These are phyloP conservation scores for Chloridella minuta DNA, from an alignment of 352 stramenopile species.

Conservation along the genomic window DNA sequence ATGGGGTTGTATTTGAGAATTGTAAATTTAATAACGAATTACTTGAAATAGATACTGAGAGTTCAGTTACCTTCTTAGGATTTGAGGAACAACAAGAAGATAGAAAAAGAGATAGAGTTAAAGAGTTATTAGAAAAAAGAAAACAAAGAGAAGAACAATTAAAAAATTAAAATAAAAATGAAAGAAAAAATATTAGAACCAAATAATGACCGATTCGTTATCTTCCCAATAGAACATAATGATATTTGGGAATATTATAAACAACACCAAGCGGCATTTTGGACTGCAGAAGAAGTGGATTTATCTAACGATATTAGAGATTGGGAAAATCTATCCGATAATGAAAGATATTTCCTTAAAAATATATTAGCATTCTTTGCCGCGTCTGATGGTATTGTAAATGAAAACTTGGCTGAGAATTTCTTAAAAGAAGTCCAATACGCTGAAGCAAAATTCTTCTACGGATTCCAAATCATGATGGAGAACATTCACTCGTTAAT, in stretches of 20 bases:
- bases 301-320: background rate
- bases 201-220: constrained; percentile 48
- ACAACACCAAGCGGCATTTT: constrained; percentile 91
- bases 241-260: constrained; percentile 95
- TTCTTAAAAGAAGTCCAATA: constrained; percentile 41
- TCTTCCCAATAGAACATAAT: constrained; percentile 28
- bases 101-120: too few relatives aligned
- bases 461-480: constrained; percentile 92
- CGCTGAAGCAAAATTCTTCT: constrained; percentile 43
- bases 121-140: too few relatives aligned
- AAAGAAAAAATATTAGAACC: too few relatives aligned
- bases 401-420: constrained; percentile 91
- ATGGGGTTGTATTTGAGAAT: too few relatives aligned
- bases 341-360: constrained; percentile 84
- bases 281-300: constrained; percentile 31
- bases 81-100: too few relatives aligned
- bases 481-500: constrained; percentile 87
- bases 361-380: constrained; percentile 94
- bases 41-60: too few relatives aligned
- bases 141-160: too few relatives aligned
- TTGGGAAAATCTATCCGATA: constrained; percentile 30
- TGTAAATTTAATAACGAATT: too few relatives aligned
- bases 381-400: constrained; percentile 88
- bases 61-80: too few relatives aligned
- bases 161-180: too few relatives aligned